Evolutionary conservation across 352 stramenopile genomes (phyloP), one percentile per base, ranked within the genome.

Genomic region (Phytophthora sansomeana): DNA sequence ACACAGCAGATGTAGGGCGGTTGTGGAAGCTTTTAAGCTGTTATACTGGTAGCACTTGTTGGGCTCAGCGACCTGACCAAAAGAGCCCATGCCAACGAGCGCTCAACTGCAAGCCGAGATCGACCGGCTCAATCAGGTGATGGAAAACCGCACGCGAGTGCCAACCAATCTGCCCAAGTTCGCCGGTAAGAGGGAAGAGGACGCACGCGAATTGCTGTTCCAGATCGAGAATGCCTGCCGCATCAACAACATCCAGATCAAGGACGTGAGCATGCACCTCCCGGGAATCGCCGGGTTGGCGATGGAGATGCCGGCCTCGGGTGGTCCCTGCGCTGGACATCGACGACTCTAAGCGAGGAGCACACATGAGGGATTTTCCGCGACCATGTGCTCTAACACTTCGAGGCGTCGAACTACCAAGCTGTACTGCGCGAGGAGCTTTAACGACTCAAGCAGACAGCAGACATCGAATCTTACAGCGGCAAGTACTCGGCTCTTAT

Each of bases 111-210:
- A 26, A 5, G 39, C 43, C 38, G 55, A 39, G 19, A 55, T 63
- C 6, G 55, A 44, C 30, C 36, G 14, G 13, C 36, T 63, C 0
- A 44, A 46, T 6, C 43, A 52, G 30, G 43, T 19, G 16, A 47
- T 53, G 21, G 36, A n/a, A 30, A 30, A 16, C 16, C 17, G 19
- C 29, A 32, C 55, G 24, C 24, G 58, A 51, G 55, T 63, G 16
- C 51, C 46, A 7, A 58, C 2, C 47, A 66, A 58, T 29, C 26
- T 66, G 24, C 58, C 58, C 11, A 66, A 52, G 26, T 58, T 66
- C 19, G 33, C 44, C 5, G 50, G 50, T 0, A 60, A 51, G 39
- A 38, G 41, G 13, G 48, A 32, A 14, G 58, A 60, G 32, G 58
- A 59, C 36, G 58, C 48, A 4, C 38, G 58, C 4, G 39, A 68